Percentiles rank a stretch among this genome's conserved stretches.
phyloP scores from a whole-genome alignment of 768 basidiomycete genomes.

The Coprinellus micaceus region DNA sequence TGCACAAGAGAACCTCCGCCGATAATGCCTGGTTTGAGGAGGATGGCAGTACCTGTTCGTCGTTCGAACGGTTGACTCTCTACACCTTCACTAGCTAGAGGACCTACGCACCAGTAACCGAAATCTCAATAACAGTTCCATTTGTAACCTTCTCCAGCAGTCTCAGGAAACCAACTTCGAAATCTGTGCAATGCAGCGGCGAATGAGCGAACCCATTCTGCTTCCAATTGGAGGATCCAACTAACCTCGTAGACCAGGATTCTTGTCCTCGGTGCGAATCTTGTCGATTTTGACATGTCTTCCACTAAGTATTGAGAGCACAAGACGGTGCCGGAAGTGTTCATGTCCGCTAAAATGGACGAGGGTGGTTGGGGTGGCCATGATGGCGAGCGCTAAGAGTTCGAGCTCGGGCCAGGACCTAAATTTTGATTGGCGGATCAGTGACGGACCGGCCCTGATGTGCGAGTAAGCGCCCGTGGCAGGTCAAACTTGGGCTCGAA shows the following conservation, averaged over 20 bases:
- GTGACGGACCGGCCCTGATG: background rate
- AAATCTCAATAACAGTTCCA: slow-evolving; percentile 93
- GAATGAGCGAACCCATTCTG: too few relatives aligned
- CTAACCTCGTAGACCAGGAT: slow-evolving; percentile 89
- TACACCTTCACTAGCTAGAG: slow-evolving; percentile 3
- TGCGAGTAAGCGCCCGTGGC: too few relatives aligned
- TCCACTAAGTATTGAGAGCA: slow-evolving; percentile 87
- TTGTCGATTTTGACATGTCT: slow-evolving; percentile 79
- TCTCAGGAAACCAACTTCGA: slow-evolving; percentile 86
- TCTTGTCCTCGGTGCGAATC: slow-evolving; percentile 88
- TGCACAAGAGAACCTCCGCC: slow-evolving; percentile 77
- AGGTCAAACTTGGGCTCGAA: too few relatives aligned
- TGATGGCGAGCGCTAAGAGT: background rate
- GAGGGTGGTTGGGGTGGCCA: slow-evolving; percentile 24
- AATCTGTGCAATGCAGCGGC: too few relatives aligned
- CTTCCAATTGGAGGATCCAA: too few relatives aligned
- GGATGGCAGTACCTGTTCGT: slow-evolving; percentile 80
- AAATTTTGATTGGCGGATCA: slow-evolving; percentile 13
- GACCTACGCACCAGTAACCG: slow-evolving; percentile 72
- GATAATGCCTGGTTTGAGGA: slow-evolving; percentile 91
- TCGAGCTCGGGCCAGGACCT: background rate
- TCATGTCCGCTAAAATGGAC: slow-evolving; percentile 77
- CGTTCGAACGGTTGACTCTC: background rate
- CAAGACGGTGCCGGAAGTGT: slow-evolving; percentile 78
- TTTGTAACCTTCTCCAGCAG: slow-evolving; percentile 89